Evolutionary conservation across 192 early-diverging fungal genomes (phyloP).

Genomic region (Funneliformis mosseae): DNA sequence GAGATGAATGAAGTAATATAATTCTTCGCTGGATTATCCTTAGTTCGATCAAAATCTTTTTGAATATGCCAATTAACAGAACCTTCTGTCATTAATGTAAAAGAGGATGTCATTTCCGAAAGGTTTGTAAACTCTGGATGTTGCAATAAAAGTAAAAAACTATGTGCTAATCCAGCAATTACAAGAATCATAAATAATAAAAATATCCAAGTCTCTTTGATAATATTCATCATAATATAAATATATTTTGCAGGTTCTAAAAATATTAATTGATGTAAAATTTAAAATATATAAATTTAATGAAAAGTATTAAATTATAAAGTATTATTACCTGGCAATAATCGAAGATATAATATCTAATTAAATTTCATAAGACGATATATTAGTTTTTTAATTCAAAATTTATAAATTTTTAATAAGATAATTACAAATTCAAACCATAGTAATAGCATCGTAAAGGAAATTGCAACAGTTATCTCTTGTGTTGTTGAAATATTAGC

Average conservation of each 20-base stretch:
- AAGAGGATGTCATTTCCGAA: neutral
- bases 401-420: neutral
- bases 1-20: neutral
- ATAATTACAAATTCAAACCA: slow-evolving; percentile 5
- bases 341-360: neutral
- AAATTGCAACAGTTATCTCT: neutral
- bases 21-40: neutral
- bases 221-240: neutral
- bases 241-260: neutral
- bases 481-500: neutral
- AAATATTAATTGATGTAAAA: neutral
- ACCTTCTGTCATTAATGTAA: neutral
- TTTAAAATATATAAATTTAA: too few species aligned
- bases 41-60: neutral
- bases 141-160: neutral
- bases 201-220: neutral
- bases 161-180: neutral
- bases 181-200: neutral
- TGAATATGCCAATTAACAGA: too few species aligned
- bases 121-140: neutral
- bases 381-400: neutral
- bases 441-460: neutral
- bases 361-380: neutral
- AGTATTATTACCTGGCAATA: neutral
- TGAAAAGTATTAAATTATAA: too few species aligned